Percentiles rank a stretch among this genome's conserved stretches.
Evolutionary conservation across 345 rosid genomes (phyloP).

Genomic region (Eucalyptus erythrocorys): DNA sequence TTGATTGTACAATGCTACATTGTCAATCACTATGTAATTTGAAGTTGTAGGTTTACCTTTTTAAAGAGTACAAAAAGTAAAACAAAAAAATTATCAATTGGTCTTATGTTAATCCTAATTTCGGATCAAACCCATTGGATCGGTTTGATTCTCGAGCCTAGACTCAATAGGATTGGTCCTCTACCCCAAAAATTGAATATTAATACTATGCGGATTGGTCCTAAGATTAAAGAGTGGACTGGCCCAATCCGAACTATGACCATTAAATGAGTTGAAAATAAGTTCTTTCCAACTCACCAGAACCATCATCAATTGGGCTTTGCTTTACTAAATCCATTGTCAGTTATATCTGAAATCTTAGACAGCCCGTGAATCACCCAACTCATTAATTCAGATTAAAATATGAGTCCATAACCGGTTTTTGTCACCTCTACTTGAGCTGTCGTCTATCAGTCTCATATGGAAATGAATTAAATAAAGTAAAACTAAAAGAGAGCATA

Average conservation of each 20-base stretch:
- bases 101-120: accelerated
- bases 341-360: not conserved
- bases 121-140: accelerated
- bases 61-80: too few species aligned
- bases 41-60: too few species aligned
- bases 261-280: not conserved
- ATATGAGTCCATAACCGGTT: not conserved
- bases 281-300: not conserved
- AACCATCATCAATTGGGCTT: not conserved
- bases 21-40: too few species aligned
- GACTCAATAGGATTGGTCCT: accelerated
- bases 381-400: not conserved
- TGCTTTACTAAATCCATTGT: not conserved
- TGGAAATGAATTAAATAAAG: not conserved
- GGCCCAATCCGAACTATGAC: too few species aligned
- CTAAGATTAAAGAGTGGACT: too few species aligned
- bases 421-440: not conserved
- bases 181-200: too few species aligned
- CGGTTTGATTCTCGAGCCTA: accelerated
- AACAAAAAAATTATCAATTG: too few species aligned
- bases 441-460: not conserved
- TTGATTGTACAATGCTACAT: accelerated
- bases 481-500: not conserved
- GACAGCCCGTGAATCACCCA: not conserved
- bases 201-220: too few species aligned